These are phyloP conservation scores for Candida ponderosae DNA, from an alignment of 805 yeast species.

Conservation along the genomic window DNA sequence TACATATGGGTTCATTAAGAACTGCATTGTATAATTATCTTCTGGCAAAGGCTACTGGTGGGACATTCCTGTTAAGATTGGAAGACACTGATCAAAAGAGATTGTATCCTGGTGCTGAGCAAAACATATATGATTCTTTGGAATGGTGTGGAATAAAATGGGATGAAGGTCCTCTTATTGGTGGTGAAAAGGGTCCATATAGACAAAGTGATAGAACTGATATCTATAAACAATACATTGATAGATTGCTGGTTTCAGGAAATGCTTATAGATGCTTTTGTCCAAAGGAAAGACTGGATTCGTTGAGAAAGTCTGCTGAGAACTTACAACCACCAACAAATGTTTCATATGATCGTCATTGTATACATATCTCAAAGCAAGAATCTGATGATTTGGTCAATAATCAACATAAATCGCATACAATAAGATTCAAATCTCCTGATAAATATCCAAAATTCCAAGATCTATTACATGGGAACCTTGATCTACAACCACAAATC, in stretches of 20 bases:
- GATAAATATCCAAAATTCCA: conserved; percentile 53
- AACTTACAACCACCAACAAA: conserved; percentile 80
- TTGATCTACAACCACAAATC: conserved; percentile 74
- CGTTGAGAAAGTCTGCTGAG: conserved; percentile 65
- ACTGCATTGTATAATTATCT: conserved; percentile 89
- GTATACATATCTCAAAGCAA: conserved; percentile 38
- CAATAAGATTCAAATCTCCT: conserved; percentile 76
- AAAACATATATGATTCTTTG: conserved; percentile 66
- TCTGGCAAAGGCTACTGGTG: conserved; percentile 70
- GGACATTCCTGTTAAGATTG: conserved; percentile 71
- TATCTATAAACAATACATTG: conserved; percentile 57
- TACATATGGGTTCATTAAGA: conserved; percentile 90
- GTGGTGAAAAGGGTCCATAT: conserved; percentile 56
- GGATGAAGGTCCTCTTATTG: conserved; percentile 71
- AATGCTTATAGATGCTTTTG: conserved; percentile 86
- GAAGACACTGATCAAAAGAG: conserved; percentile 92
- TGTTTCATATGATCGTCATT: conserved; percentile 84
- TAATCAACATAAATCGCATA: conserved; percentile 30
- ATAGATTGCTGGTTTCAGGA: conserved; percentile 51
- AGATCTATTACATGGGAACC: conserved; percentile 72
- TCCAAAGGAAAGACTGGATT: conserved; percentile 64
- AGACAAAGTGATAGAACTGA: conserved; percentile 73
- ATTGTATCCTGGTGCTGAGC: conserved; percentile 74
- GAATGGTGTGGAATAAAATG: conserved; percentile 67
- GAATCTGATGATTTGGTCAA: conserved; percentile 31